Base-by-base conservation (phyloP, 495 filamentous ascomycete species). In the Annulohypoxylon maeteangense region DNA sequence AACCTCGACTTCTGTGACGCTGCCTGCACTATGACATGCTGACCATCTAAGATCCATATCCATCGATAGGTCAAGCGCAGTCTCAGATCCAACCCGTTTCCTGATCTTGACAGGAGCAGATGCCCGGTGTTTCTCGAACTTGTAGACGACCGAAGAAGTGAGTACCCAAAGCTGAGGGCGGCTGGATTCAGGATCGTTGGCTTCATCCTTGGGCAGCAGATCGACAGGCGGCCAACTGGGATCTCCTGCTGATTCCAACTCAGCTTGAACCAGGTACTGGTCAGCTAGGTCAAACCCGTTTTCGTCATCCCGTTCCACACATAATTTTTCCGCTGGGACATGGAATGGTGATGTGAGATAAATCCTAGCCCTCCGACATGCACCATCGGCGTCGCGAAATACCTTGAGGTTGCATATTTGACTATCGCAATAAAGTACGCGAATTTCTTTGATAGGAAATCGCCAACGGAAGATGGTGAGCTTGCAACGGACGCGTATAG, bases 1-100 rank as follows among this genome's bases (percentile, higher is more conserved):
- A 64, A 36, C 68, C 8, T 67, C 68, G 20, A 70, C 60, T 38
- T 73, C 70, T 20, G 70, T 68, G 27, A 66, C 62, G 40, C 68
- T 72, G 23, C 65, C 66, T 25, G 75, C 62, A n/a, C 68, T 48
- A 51, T 78, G 75, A 31, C 74, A 61, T 23, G 78, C 75, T 16
- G 78, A 69, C 82, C 82, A 84, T 50, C 82, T 81, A 48, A 83
- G 74, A 53, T 85, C 83, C 65, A 85, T 76, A 42, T 85, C 81
- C 75, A 84, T 80, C 54, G 71, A 57, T 53, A 82, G 78, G 50
- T 82, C 76, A 4, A 82, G 81, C 0, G 70, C n/a, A 2, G 63
- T 59, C 8, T 76, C 75, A 6, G 76, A 67, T 12, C 72, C 68
- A 10, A 68, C 59, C 34, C 57, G 50, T 65, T 82, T 83, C 74